A percentile compares a stretch with the other conserved stretches of the same genome.
Conservation (phyloP, 1,139 yeast genomes). For the Taphrina confusa region DNA sequence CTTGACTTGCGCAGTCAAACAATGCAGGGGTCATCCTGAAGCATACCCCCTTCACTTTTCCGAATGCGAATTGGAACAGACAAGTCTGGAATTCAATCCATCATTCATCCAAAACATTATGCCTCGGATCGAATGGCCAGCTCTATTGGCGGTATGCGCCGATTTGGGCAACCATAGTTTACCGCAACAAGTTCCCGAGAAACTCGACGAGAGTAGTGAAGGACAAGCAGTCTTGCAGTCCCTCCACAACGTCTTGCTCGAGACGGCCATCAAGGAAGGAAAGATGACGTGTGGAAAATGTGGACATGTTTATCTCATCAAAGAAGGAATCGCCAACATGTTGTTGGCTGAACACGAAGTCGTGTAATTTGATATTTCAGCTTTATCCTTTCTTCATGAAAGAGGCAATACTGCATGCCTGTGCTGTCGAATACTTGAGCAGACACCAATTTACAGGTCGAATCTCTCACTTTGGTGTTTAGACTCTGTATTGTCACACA, state of each 20-base stretch:
- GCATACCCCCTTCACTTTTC: conserved; percentile 78
- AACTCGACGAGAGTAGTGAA: conserved; percentile 56
- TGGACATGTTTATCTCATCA: conserved; percentile 81
- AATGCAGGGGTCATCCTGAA: conserved; percentile 70
- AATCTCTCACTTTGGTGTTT: too few species aligned
- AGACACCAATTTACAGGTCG: too few species aligned
- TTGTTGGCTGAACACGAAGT: conserved; percentile 79
- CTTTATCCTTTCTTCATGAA: too few species aligned
- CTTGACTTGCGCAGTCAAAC: conserved; percentile 86
- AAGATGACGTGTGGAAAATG: conserved; percentile 86
- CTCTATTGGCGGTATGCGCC: conserved; percentile 70
- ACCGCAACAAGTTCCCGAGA: conserved; percentile 67
- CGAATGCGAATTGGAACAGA: conserved; percentile 71
- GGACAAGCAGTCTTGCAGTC: conserved; percentile 64
- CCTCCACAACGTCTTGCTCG: conserved; percentile 74
- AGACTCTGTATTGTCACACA: too few species aligned
- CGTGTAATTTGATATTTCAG: too few species aligned
- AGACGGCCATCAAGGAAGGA: conserved; percentile 84
- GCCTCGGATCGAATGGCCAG: conserved; percentile 85
- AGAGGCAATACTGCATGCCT: too few species aligned
- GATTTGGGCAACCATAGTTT: conserved; percentile 71
- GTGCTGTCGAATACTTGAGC: too few species aligned
- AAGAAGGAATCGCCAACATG: conserved; percentile 91
- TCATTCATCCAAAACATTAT: conserved; percentile 75
- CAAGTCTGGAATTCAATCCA: conserved; percentile 80